Evolutionary conservation across 2,329 filamentous ascomycete species (phyloP), one percentile per base, ranked within the genome.

Genomic region (Trichoderma sp.): DNA sequence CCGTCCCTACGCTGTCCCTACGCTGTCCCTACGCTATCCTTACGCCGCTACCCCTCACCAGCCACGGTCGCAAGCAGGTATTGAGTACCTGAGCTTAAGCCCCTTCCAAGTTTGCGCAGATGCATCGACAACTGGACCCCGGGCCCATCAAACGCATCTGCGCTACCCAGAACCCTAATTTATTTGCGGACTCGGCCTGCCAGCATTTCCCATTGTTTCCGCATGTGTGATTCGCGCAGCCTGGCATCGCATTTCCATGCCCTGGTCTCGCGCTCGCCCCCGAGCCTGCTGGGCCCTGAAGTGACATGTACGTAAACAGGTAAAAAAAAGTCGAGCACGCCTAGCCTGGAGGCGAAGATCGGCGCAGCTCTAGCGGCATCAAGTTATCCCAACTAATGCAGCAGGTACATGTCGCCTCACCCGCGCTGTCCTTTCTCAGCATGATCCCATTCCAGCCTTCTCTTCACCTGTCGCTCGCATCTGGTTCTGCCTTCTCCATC

Each of bases 301-400:
- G 37, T 19, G 37, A 7, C 14, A 16, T 40, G 37, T 14, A 35
- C 33, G 33, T 35, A 35, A 35, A 35, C 33, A 35, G 5, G 33
- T 35, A 35, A 35, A 35, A 7, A 7, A 1, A 35, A 16, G 24
- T 16, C 31, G 3, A 19, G 29, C 29, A 16, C 53, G 33, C 29
- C 16, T 19, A 16, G 53, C 16, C 55, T 24, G 31, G 16, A 16
- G 61, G 14, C 24, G 24, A 53, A 11, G 61, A 64, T 64, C 61
- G 53, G 33, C 61, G 43, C 33, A 29, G 33, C 35, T 19, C 53
- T 64, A 55, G 49, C 49, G 35, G 49, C 60, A 37, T 55, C 49
- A 37, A 64, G 61, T 40, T 55, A 10, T 37, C 49, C 21, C 47
- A 53, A 40, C 61, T 64, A 64, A 55, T 53, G 49, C 61, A 64